Percentiles rank a stretch among this genome's conserved stretches.
Evolutionary conservation across 306 rosid genomes (phyloP).

Genomic region (Sphenostylis stenocarpa): DNA sequence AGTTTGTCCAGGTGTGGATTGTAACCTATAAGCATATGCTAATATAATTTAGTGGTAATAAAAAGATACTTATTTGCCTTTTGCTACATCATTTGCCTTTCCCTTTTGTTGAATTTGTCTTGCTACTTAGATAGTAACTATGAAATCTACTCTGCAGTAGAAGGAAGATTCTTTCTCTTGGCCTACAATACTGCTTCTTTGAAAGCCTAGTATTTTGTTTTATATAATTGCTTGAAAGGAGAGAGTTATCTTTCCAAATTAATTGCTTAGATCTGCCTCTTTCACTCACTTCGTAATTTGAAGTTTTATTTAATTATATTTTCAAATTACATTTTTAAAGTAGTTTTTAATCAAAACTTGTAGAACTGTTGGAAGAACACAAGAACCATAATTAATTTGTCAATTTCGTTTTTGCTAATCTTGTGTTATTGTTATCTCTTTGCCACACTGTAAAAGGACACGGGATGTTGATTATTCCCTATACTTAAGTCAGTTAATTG

Average conservation of each 20-base stretch:
- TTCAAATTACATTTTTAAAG: background rate
- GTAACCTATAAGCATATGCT: slow-evolving; percentile 2
- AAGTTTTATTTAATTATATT: background rate
- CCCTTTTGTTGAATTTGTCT: background rate
- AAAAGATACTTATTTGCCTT: background rate
- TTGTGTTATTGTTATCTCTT: background rate
- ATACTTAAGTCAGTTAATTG: background rate
- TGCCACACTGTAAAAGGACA: slow-evolving; percentile 5
- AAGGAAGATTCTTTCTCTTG: background rate
- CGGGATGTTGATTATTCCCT: slow-evolving; percentile 12
- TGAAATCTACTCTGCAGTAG: background rate
- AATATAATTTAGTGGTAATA: background rate
- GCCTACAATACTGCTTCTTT: background rate
- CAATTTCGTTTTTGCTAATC: background rate
- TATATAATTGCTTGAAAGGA: background rate
- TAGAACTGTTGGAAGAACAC: background rate
- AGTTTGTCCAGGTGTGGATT: background rate
- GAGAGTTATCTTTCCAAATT: background rate
- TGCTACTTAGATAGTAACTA: background rate
- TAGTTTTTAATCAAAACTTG: background rate
- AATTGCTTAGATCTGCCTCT: background rate
- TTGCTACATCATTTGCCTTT: background rate
- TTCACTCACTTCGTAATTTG: slow-evolving; percentile 8
- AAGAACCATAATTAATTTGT: background rate
- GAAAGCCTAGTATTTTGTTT: slow-evolving; percentile 5